phyloP scores from a whole-genome alignment of 2,329 filamentous ascomycete genomes.

The Didymella pomorum region DNA sequence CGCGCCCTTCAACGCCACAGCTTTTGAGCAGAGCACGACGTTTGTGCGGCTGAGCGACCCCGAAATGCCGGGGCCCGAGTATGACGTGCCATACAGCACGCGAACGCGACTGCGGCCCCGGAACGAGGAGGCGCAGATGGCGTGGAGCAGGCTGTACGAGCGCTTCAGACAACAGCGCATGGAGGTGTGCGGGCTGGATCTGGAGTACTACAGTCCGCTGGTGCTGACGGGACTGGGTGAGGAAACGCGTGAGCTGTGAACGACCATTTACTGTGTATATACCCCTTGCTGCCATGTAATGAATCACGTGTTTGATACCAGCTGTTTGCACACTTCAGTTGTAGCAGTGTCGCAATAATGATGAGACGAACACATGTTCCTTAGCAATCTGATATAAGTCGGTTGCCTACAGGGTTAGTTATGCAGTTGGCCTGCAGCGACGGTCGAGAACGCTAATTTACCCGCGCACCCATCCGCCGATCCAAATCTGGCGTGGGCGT shows the following conservation, averaged over 20 bases:
- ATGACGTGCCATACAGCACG: slow-evolving; percentile 56
- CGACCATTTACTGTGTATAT: neutral
- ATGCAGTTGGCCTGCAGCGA: neutral
- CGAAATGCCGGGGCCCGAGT: slow-evolving; percentile 60
- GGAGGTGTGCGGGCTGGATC: slow-evolving; percentile 62
- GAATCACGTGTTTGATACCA: neutral
- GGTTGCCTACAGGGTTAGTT: no score
- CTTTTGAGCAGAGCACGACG: slow-evolving; percentile 53
- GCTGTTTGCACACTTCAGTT: no score
- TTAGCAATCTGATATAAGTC: no score
- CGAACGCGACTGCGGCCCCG: slow-evolving; percentile 54
- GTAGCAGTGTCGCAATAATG: no score
- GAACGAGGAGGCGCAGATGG: slow-evolving; percentile 56
- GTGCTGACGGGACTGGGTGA: slow-evolving; percentile 23
- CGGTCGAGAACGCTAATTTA: neutral
- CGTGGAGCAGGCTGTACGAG: slow-evolving; percentile 61
- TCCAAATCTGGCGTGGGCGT: neutral
- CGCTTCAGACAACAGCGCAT: slow-evolving; percentile 59
- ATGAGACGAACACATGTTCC: no score
- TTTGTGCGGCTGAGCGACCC: slow-evolving; percentile 59
- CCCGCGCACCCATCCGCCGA: no score
- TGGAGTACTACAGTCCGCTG: slow-evolving; percentile 53
- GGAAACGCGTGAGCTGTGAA: slow-evolving; percentile 9
- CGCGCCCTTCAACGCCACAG: slow-evolving; percentile 57
- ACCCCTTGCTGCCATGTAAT: no score